phyloP scores from a whole-genome alignment of 805 yeast species.

The Pichia deserticola region DNA sequence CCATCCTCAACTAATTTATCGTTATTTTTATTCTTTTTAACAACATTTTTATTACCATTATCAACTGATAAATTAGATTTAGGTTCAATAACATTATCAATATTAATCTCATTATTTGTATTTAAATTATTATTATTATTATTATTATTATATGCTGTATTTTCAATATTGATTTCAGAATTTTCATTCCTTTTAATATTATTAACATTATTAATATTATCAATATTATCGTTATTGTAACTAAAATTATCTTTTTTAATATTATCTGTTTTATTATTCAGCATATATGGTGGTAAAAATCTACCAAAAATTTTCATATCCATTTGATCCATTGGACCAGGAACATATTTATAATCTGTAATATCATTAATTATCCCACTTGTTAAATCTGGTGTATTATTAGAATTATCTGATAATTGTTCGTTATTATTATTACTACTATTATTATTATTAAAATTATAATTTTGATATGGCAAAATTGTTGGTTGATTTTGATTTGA shows the following conservation, averaged over 20 bases:
- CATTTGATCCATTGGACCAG: conserved; percentile 78
- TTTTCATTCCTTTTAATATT: not conserved
- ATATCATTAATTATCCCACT: conserved; percentile 4
- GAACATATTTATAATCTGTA: conserved; percentile 40
- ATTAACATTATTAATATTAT: not conserved
- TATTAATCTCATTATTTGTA: not conserved
- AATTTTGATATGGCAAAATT: not conserved
- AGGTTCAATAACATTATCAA: not conserved
- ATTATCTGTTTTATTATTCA: conserved; percentile 22
- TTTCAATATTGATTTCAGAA: not conserved
- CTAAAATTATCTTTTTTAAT: conserved; percentile 6
- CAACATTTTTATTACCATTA: no score
- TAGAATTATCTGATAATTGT: no score
- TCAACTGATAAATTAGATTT: no score
- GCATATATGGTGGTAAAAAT: conserved; percentile 79
- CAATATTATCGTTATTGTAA: not conserved
- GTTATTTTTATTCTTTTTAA: no score
- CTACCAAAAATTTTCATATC: conserved; percentile 83
- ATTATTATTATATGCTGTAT: no score
- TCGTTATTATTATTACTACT: no score
- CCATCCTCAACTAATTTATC: no score
- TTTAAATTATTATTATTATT: no score
- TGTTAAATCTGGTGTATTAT: not conserved
- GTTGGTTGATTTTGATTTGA: not conserved
- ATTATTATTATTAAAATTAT: not conserved